Evolutionary conservation across 352 stramenopile species (phyloP).

Genomic region (Pythium oligandrum): DNA sequence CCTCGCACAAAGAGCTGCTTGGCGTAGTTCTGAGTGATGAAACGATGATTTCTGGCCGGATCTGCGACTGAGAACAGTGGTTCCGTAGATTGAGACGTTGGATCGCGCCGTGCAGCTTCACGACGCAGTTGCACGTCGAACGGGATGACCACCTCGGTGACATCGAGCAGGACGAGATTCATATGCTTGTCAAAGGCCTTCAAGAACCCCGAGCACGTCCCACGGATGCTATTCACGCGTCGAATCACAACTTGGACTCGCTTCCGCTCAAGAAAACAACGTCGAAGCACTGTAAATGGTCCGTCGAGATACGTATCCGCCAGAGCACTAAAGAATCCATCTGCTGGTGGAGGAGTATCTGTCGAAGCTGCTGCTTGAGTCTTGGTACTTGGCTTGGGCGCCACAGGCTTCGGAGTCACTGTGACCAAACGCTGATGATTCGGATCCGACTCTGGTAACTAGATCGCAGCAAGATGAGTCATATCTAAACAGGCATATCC

Average conservation of each 20-base stretch:
- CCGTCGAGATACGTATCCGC: slow-evolving; percentile 73
- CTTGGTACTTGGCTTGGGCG: background rate
- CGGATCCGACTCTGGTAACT: slow-evolving; percentile 62
- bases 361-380: too few species aligned
- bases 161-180: slow-evolving; percentile 91
- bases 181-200: slow-evolving; percentile 95
- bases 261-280: slow-evolving; percentile 73
- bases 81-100: slow-evolving; percentile 9
- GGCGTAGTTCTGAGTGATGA: slow-evolving; percentile 39
- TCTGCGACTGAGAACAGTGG: slow-evolving; percentile 49
- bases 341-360: too few species aligned
- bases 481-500: background rate
- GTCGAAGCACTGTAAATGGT: slow-evolving; percentile 80
- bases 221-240: slow-evolving; percentile 88
- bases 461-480: background rate
- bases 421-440: slow-evolving; percentile 41
- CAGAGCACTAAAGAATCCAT: slow-evolving; percentile 13
- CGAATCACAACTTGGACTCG: slow-evolving; percentile 85
- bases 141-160: slow-evolving; percentile 70
- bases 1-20: slow-evolving; percentile 91
- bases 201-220: slow-evolving; percentile 87
- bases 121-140: slow-evolving; percentile 26
- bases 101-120: slow-evolving; percentile 12
- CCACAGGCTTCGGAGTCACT: slow-evolving; percentile 23
- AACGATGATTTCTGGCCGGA: slow-evolving; percentile 31